Base-by-base conservation (phyloP, 2,329 filamentous ascomycete genomes). In the Plenodomus lindquistii region DNA sequence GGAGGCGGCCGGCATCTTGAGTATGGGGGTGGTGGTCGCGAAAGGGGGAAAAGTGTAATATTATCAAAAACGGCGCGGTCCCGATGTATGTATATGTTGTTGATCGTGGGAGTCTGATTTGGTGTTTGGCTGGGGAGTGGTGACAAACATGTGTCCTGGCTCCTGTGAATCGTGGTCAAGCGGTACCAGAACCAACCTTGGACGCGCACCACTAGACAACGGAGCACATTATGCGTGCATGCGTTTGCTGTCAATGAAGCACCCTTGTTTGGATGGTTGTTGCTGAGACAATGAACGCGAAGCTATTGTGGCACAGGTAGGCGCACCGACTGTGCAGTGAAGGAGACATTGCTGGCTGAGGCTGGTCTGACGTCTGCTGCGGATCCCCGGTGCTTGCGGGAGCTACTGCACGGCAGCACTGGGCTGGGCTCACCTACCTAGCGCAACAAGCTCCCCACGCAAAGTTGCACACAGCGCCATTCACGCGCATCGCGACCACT, bases 1-100 rank as follows among this genome's bases (percentile, higher is more conserved):
- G 40, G 65, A 67, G 27, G 66, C 50, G 40, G 66, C 70, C n/a
- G 67, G 66, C 69, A 72, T 73, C 36, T 34, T 62, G 35, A 35
- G n/a, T 8, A 19, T 10, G 19, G 27, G 19, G 37, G 2, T 21
- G 7, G 13, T 31, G 11, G 27, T 15, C 15, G 27, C 27, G 11
- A 31, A 31, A 15, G 27, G 27, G 6, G 27, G 6, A 15, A 15
- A 4, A 13, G 6, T 31, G 27, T 8, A 31, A 15, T 15, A 31
- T n/a, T n/a, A n/a, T n/a, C n/a, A n/a, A n/a, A 15, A 7, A 31
- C 11, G 27, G 11, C 6, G 27, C 27, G 15, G 27, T 31, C 27
- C 15, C 4, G 15, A 8, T 4, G 27, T 31, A 7, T 31, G n/a
- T n/a, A n/a, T 31, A 31, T 31, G 15, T 13, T 15, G 6, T 31